Conservation (phyloP, 2,329 filamentous ascomycete genomes). For the Pezicula neosporulosa region DNA sequence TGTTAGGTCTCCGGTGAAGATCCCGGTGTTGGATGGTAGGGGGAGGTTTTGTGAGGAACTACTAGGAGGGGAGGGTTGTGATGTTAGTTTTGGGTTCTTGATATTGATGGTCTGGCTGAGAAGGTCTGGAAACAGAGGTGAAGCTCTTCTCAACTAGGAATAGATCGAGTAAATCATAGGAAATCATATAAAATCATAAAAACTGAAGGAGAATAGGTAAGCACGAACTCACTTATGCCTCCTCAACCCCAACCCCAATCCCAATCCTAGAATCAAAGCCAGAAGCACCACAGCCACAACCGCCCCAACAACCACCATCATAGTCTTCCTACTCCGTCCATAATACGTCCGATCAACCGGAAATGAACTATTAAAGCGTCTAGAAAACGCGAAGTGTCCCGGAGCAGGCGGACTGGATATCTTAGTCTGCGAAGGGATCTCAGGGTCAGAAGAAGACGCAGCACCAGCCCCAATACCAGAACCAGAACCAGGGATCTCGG, state of each 20-base stretch:
- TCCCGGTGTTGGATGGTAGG: constrained; percentile 45
- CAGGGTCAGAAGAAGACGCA: too few species aligned
- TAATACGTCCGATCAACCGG: constrained; percentile 13
- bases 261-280: constrained; percentile 6
- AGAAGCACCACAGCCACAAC: constrained; percentile 9
- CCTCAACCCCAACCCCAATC: constrained; percentile 13
- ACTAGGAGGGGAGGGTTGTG: constrained; percentile 8
- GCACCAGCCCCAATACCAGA: too few species aligned
- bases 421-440: too few species aligned
- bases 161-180: background rate
- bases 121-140: background rate
- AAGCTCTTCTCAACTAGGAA: background rate
- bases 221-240: background rate
- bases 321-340: constrained; percentile 10
- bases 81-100: constrained; percentile 1
- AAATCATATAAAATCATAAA: too few species aligned
- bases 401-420: too few species aligned
- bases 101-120: background rate
- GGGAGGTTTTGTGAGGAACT: constrained; percentile 37
- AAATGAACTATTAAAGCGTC: background rate
- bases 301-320: constrained; percentile 3
- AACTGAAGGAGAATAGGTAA: too few species aligned
- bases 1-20: constrained; percentile 62
- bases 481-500: too few species aligned
- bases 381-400: background rate